Conservation (phyloP, 371 early-diverging fungal species). For the Lichtheimia hyalospora region DNA sequence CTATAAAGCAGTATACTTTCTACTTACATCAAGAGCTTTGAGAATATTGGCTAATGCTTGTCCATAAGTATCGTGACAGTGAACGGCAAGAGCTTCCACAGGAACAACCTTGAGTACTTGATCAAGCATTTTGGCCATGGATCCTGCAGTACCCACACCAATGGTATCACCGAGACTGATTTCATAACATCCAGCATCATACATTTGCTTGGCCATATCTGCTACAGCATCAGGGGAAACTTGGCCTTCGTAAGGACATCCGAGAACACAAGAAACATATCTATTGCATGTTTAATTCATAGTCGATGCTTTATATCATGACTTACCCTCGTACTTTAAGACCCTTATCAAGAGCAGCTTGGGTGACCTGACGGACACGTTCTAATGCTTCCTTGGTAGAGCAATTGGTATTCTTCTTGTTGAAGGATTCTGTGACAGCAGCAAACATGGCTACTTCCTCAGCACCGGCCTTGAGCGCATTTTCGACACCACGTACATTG, state of each 20-base stretch:
- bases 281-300: conserved; percentile 22
- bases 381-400: conserved; percentile 82
- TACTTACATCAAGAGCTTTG: conserved; percentile 69
- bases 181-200: conserved; percentile 95
- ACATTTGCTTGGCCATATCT: conserved; percentile 68
- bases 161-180: conserved; percentile 97
- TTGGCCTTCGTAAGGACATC: conserved; percentile 93
- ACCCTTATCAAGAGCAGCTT: conserved; percentile 66
- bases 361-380: conserved; percentile 71
- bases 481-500: conserved; percentile 86
- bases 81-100: conserved; percentile 81
- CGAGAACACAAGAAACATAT: conserved; percentile 91
- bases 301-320: no score
- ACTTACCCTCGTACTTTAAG: conserved; percentile 79
- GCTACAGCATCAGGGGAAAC: conserved; percentile 76
- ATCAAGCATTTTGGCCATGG: conserved; percentile 72
- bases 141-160: conserved; percentile 89
- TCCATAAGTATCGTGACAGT: conserved; percentile 98
- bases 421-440: conserved; percentile 90
- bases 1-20: neutral
- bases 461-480: conserved; percentile 77
- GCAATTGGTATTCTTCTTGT: conserved; percentile 91
- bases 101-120: conserved; percentile 76
- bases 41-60: conserved; percentile 95
- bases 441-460: conserved; percentile 93